phyloP scores from a whole-genome alignment of 257 asterid species.

The Vinca minor region DNA sequence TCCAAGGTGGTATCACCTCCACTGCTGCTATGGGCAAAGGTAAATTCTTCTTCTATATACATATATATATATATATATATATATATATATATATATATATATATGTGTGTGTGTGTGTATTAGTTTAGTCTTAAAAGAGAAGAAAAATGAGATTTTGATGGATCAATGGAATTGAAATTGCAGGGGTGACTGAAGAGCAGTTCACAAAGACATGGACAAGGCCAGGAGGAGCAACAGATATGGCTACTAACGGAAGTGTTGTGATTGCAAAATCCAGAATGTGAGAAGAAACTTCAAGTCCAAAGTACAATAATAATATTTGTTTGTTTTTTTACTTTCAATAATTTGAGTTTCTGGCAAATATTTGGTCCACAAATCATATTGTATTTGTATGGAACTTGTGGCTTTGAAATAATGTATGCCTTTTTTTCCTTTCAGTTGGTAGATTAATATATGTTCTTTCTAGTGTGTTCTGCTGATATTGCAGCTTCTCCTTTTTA shows the following conservation, averaged over 20 bases:
- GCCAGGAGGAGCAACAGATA: conserved; percentile 50
- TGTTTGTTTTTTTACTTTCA: neutral
- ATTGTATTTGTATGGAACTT: conserved; percentile 1
- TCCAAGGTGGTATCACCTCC: conserved; percentile 93
- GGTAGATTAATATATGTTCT: too few relatives aligned
- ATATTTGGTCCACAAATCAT: conserved; percentile 25
- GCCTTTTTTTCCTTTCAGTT: too few relatives aligned
- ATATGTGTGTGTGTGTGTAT: neutral
- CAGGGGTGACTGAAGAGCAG: conserved; percentile 96
- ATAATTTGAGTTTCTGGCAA: conserved; percentile 21
- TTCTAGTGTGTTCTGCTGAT: too few relatives aligned
- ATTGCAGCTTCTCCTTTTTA: too few relatives aligned
- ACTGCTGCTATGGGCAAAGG: conserved; percentile 99
- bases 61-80: too few relatives aligned
- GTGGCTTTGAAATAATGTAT: conserved; percentile 1
- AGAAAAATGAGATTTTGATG: neutral
- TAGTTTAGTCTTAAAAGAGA: neutral
- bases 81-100: too few relatives aligned
- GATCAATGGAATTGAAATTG: too few relatives aligned
- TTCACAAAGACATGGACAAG: conserved; percentile 84
- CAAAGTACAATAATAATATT: conserved; percentile 24
- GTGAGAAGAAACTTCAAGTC: conserved; percentile 31
- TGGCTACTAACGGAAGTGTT: conserved; percentile 50
- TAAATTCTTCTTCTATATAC: neutral
- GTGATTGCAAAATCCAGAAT: conserved; percentile 78